Evolutionary conservation across 139 green algal species (phyloP).

Genomic region (Chlamydomonas sp.): DNA sequence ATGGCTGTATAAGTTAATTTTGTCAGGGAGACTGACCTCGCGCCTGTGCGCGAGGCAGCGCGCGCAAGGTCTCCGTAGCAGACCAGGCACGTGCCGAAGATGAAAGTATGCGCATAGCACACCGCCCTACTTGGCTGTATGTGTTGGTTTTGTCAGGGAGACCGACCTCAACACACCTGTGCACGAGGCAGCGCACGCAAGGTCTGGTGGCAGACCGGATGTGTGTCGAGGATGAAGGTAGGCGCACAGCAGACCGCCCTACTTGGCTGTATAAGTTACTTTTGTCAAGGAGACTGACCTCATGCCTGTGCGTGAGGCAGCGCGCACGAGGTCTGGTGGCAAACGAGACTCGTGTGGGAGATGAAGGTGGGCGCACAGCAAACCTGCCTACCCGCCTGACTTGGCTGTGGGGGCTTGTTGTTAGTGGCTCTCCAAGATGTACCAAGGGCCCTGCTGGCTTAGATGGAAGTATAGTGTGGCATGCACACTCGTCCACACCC

Average conservation of each 20-base stretch:
- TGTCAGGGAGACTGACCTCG: background rate
- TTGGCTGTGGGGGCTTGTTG: too few species aligned
- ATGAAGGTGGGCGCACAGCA: conserved; percentile 59
- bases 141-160: too few species aligned
- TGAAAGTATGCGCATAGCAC: background rate
- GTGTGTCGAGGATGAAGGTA: too few species aligned
- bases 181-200: too few species aligned
- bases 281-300: conserved; percentile 51
- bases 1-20: background rate
- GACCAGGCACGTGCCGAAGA: background rate
- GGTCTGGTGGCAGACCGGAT: too few species aligned
- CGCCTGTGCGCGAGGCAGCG: background rate
- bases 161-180: too few species aligned
- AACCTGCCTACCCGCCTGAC: background rate
- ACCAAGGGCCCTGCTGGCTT: background rate
- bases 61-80: background rate
- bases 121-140: too few species aligned
- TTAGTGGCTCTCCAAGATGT: too few species aligned
- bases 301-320: conserved; percentile 32
- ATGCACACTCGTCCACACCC: background rate
- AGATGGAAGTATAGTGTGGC: background rate
- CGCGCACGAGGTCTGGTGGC: conserved; percentile 30
- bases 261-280: too few species aligned
- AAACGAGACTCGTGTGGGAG: conserved; percentile 45
- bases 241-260: too few species aligned